These are phyloP conservation scores for Candida anutae DNA, from an alignment of 1,139 yeast genomes.

Conservation along the genomic window DNA sequence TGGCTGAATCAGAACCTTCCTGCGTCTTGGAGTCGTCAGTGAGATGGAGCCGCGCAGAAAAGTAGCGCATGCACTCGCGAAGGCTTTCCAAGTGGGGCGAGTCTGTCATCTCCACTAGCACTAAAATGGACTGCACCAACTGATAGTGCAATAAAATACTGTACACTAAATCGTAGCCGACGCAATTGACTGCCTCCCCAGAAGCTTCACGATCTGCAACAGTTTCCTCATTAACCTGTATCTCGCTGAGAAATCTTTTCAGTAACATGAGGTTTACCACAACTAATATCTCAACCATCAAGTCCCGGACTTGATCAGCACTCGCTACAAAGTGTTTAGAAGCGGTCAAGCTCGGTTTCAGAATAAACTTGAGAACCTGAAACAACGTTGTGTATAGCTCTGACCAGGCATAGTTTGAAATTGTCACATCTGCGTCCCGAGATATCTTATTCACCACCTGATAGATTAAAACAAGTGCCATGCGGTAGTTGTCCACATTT, in stretches of 20 bases:
- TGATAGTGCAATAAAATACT: constrained; percentile 26
- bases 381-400: constrained; percentile 22
- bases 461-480: constrained; percentile 17
- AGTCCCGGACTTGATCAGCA: constrained; percentile 9
- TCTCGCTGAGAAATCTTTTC: constrained; percentile 8
- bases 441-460: constrained; percentile 13
- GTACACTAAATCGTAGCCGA: constrained; percentile 21
- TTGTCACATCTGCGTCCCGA: constrained; percentile 3
- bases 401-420: constrained; percentile 19
- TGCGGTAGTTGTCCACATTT: constrained; percentile 21
- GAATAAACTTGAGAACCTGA: constrained; percentile 19
- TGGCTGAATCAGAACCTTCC: constrained; percentile 4
- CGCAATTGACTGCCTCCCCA: constrained; percentile 6
- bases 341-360: constrained; percentile 12
- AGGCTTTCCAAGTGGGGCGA: constrained; percentile 10
- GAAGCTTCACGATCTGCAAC: constrained; percentile 2
- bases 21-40: constrained; percentile 14
- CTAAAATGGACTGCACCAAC: constrained; percentile 10
- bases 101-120: constrained; percentile 4
- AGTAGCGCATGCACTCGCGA: constrained; percentile 14
- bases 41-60: constrained; percentile 11
- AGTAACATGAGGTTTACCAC: constrained; percentile 15
- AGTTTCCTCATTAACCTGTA: constrained; percentile 8
- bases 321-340: constrained; percentile 12
- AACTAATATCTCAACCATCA: constrained; percentile 21